A percentile compares a stretch with the other conserved stretches of the same genome.
Conservation (phyloP, 345 rosid species). For the Populus davidiana region DNA sequence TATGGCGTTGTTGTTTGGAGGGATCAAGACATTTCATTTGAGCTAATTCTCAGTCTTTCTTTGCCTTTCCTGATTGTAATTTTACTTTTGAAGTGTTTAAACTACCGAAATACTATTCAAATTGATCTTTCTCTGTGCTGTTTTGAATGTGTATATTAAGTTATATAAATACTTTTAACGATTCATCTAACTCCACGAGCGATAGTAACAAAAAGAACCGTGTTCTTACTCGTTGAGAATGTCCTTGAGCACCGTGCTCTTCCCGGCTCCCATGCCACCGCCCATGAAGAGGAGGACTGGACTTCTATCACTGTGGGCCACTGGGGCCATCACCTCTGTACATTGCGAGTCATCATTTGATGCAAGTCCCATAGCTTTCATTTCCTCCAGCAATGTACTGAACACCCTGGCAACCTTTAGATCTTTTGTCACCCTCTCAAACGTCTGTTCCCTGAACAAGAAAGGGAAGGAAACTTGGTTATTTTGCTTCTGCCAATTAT, state of each 20-base stretch:
- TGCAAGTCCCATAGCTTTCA: conserved; percentile 59
- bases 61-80: not conserved
- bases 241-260: conserved; percentile 88
- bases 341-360: conserved; percentile 39
- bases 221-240: conserved; percentile 61
- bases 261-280: conserved; percentile 98
- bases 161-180: not conserved
- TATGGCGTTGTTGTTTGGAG: not conserved
- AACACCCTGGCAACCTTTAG: conserved; percentile 68
- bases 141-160: not conserved
- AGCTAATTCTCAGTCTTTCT: not conserved
- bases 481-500: not conserved
- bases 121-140: not conserved
- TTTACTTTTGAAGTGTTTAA: not conserved
- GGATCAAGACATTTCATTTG: not conserved
- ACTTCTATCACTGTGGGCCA: conserved; percentile 64
- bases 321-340: conserved; percentile 82
- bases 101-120: not conserved
- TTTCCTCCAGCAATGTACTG: conserved; percentile 74
- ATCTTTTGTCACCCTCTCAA: conserved; percentile 65
- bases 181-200: not conserved
- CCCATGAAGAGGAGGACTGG: conserved; percentile 96
- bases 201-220: not conserved
- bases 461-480: not conserved
- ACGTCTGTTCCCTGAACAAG: conserved; percentile 59